Percentiles rank a stretch among this genome's conserved stretches.
Evolutionary conservation across 192 early-diverging fungal genomes (phyloP).

Genomic region (Podila verticillata): DNA sequence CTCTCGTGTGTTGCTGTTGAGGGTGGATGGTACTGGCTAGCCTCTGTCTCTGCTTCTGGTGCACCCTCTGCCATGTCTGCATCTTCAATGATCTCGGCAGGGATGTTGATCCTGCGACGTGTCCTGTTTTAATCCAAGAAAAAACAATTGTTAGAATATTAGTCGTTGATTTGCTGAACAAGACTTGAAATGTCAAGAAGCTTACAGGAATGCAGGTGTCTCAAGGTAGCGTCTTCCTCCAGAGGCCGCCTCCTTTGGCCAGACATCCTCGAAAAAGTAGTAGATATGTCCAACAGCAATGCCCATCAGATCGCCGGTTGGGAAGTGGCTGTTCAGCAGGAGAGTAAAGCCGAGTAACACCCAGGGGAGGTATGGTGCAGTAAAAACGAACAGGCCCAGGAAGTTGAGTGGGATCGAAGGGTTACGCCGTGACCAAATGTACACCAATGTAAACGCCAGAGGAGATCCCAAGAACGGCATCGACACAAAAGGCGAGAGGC

Average conservation of each 20-base stretch:
- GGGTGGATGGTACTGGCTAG: background rate
- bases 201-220: slow-evolving; percentile 66
- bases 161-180: background rate
- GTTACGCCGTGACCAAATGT: slow-evolving; percentile 97
- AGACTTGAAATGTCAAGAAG: background rate
- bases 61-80: background rate
- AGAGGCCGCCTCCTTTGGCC: slow-evolving; percentile 77
- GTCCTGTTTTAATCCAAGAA: slow-evolving; percentile 5
- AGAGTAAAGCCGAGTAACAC: slow-evolving; percentile 89
- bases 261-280: slow-evolving; percentile 96
- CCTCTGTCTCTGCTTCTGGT: background rate
- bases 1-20: background rate
- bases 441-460: slow-evolving; percentile 87
- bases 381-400: slow-evolving; percentile 90
- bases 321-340: slow-evolving; percentile 80
- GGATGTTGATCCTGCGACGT: slow-evolving; percentile 20
- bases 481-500: slow-evolving; percentile 55
- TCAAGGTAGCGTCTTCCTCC: slow-evolving; percentile 61
- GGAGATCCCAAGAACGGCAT: slow-evolving; percentile 87
- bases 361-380: slow-evolving; percentile 93
- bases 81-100: slow-evolving; percentile 25
- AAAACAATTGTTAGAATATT: background rate
- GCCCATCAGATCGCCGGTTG: slow-evolving; percentile 82
- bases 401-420: slow-evolving; percentile 90
- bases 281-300: slow-evolving; percentile 93